phyloP scores from a whole-genome alignment of 139 green algal genomes.

The Spirogloea muscicola region DNA sequence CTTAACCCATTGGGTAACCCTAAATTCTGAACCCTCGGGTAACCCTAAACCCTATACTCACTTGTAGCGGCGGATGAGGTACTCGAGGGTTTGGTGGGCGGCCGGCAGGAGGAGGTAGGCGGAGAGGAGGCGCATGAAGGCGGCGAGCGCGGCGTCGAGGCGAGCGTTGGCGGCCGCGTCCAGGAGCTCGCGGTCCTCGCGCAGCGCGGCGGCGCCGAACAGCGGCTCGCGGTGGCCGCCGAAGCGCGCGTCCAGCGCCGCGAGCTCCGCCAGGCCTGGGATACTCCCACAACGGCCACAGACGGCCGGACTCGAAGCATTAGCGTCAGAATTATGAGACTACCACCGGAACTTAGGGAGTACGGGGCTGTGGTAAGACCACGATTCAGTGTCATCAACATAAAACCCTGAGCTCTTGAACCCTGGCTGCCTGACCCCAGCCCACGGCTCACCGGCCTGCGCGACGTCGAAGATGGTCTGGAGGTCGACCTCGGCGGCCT shows the following conservation, averaged over 20 bases:
- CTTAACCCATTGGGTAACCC: too few species aligned
- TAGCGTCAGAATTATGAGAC: background rate
- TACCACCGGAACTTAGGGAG: background rate
- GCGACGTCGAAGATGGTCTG: constrained; percentile 36
- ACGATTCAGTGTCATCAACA: too few species aligned
- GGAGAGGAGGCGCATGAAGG: constrained; percentile 70
- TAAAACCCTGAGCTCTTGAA: too few species aligned
- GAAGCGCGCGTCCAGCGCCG: constrained; percentile 62
- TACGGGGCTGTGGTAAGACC: too few species aligned
- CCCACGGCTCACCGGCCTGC: constrained; percentile 26
- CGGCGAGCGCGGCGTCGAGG: constrained; percentile 45
- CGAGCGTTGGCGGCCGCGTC: constrained; percentile 53
- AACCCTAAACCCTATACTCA: constrained; percentile 37
- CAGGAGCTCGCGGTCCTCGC: constrained; percentile 61
- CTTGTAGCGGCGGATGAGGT: constrained; percentile 78
- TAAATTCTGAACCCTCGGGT: too few species aligned
- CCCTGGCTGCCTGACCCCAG: background rate
- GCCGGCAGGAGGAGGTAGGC: constrained; percentile 67
- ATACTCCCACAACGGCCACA: too few species aligned
- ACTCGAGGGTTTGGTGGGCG: constrained; percentile 79
- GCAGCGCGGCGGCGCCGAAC: constrained; percentile 58
- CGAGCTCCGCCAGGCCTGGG: constrained; percentile 79
- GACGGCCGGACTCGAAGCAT: background rate
- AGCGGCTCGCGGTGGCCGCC: constrained; percentile 61
- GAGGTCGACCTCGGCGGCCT: constrained; percentile 64